phyloP scores from a whole-genome alignment of 2,329 filamentous ascomycete species.

The Piedraia hortae region DNA sequence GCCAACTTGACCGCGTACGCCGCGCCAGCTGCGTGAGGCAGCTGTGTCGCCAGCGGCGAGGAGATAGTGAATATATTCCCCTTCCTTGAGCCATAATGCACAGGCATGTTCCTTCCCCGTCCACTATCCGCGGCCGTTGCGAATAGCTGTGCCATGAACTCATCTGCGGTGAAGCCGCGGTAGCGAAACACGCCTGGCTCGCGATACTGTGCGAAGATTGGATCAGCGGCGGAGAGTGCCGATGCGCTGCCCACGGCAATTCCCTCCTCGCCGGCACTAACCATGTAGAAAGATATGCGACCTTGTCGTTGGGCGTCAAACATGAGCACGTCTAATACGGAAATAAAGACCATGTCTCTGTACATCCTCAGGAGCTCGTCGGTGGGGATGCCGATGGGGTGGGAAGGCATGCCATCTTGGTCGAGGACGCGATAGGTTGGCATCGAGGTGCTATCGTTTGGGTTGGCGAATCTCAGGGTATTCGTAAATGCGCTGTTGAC shows the following conservation, averaged over 20 bases:
- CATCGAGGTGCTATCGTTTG: constrained; percentile 45
- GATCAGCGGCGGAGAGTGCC: constrained; percentile 56
- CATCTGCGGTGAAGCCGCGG: constrained; percentile 56
- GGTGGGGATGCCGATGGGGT: constrained; percentile 39
- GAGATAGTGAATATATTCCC: constrained; percentile 75
- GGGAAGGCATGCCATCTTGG: constrained; percentile 61
- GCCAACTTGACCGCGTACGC: constrained; percentile 74
- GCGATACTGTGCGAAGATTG: constrained; percentile 82
- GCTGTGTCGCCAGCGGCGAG: constrained; percentile 63
- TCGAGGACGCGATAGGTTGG: constrained; percentile 81
- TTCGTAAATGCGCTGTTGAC: constrained; percentile 81
- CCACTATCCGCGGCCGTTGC: constrained; percentile 59
- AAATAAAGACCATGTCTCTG: constrained; percentile 36
- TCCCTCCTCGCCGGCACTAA: constrained; percentile 76
- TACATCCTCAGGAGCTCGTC: constrained; percentile 34
- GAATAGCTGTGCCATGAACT: constrained; percentile 93
- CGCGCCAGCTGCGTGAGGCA: constrained; percentile 65
- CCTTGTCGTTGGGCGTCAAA: constrained; percentile 92
- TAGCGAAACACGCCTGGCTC: constrained; percentile 80
- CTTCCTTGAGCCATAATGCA: constrained; percentile 71
- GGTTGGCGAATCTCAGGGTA: constrained; percentile 47
- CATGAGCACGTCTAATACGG: constrained; percentile 92
- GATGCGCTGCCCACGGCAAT: constrained; percentile 74
- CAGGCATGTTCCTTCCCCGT: constrained; percentile 78
- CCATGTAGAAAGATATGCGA: constrained; percentile 92